These are phyloP conservation scores for Lenzites betulinus DNA, from an alignment of 768 basidiomycete species.

Conservation along the genomic window DNA sequence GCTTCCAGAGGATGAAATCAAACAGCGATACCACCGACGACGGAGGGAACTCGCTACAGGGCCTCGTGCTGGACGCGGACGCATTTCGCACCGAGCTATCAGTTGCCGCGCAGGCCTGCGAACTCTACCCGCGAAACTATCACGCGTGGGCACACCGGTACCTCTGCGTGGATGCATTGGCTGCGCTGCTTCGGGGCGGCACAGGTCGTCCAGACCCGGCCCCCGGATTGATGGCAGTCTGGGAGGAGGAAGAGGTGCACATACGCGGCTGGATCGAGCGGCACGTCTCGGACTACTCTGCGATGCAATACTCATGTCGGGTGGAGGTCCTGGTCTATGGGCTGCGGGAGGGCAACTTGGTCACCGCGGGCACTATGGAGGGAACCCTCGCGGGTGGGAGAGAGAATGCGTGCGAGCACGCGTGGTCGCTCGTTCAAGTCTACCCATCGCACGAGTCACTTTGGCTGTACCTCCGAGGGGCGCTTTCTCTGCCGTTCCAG, in stretches of 20 bases:
- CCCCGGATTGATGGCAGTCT: slow-evolving; percentile 28
- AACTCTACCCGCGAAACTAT: slow-evolving; percentile 71
- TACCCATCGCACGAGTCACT: slow-evolving; percentile 64
- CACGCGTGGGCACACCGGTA: slow-evolving; percentile 71
- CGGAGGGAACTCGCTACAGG: slow-evolving; percentile 22
- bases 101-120: slow-evolving; percentile 51
- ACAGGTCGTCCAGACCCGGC: not conserved
- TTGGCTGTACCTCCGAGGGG: slow-evolving; percentile 58
- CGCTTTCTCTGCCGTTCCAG: not conserved
- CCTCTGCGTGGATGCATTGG: slow-evolving; percentile 43
- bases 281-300: slow-evolving; percentile 71
- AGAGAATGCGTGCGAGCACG: slow-evolving; percentile 36
- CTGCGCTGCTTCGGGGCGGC: slow-evolving; percentile 21
- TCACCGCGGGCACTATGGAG: not conserved
- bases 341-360: not conserved
- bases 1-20: not conserved
- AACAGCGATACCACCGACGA: not conserved
- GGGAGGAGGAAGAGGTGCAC: slow-evolving; percentile 41
- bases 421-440: slow-evolving; percentile 46
- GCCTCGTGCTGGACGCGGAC: slow-evolving; percentile 34
- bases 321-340: slow-evolving; percentile 29
- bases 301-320: slow-evolving; percentile 54
- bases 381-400: too few relatives aligned
- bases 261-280: slow-evolving; percentile 55
- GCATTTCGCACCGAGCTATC: slow-evolving; percentile 50